phyloP scores from a whole-genome alignment of 2,329 filamentous ascomycete genomes.

The Aspergillus neotritici region DNA sequence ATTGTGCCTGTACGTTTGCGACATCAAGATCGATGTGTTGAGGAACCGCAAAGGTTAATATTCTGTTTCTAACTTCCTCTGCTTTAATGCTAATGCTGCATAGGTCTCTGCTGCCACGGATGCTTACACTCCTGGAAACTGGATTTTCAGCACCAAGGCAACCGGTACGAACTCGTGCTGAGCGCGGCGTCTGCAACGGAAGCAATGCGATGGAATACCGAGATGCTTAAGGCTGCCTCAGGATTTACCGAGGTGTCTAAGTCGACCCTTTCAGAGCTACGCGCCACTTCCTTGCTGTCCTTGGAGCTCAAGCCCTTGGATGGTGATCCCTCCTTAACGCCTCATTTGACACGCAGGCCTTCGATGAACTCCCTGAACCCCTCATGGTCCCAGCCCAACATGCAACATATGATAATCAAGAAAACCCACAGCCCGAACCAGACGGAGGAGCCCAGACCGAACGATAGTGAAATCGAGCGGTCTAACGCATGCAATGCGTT shows the following conservation, averaged over 20 bases:
- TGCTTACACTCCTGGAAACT: conserved; percentile 89
- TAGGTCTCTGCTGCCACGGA: conserved; percentile 81
- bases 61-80: not conserved
- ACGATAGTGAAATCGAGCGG: conserved; percentile 58
- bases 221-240: conserved; percentile 53
- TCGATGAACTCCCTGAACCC: conserved; percentile 77
- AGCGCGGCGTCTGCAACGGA: conserved; percentile 79
- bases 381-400: conserved; percentile 60
- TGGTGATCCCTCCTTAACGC: conserved; percentile 66
- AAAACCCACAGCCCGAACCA: conserved; percentile 70
- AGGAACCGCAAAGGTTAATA: conserved; percentile 32
- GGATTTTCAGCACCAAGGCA: conserved; percentile 69
- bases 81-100: conserved; percentile 9
- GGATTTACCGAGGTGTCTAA: conserved; percentile 48
- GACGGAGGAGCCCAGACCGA: conserved; percentile 42
- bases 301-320: conserved; percentile 70
- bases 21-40: conserved; percentile 33
- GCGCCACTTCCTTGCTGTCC: conserved; percentile 43
- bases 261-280: conserved; percentile 31
- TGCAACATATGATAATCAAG: conserved; percentile 76
- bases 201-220: conserved; percentile 70
- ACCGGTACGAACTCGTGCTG: conserved; percentile 77
- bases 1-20: conserved; percentile 62
- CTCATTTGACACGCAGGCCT: conserved; percentile 50
- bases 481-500: conserved; percentile 74